phyloP scores from a whole-genome alignment of 495 filamentous ascomycete species.

The Aspergillus saccharolyticus region DNA sequence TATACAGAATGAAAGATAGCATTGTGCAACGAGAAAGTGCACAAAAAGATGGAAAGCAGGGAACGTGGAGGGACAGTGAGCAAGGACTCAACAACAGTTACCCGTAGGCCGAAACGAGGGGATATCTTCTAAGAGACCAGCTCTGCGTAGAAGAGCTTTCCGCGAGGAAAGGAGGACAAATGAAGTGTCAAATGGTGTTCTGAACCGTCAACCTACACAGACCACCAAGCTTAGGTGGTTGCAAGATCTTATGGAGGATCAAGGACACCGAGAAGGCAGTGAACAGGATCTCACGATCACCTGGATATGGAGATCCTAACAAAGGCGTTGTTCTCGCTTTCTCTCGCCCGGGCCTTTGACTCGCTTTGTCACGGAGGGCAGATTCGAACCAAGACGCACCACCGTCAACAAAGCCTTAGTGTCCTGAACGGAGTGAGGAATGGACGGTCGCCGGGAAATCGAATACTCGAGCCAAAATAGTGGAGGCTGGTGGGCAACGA shows the following conservation, averaged over 20 bases:
- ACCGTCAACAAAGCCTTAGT: not conserved
- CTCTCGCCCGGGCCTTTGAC: conserved; percentile 2
- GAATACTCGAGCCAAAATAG: not conserved
- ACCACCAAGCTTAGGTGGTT: not conserved
- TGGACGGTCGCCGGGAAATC: not conserved
- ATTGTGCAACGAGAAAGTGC: conserved; percentile 7
- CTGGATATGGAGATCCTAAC: conserved; percentile 1
- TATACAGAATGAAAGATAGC: conserved; percentile 12
- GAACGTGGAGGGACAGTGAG: not conserved
- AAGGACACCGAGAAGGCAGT: not conserved
- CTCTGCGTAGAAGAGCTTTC: conserved; percentile 14
- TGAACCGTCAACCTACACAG: conserved; percentile 1
- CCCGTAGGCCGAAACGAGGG: not conserved
- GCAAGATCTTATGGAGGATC: not conserved
- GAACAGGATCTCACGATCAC: not conserved
- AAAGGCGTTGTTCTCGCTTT: conserved; percentile 8
- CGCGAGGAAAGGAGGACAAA: conserved; percentile 5
- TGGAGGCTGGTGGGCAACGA: conserved; percentile 31
- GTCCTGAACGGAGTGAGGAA: not conserved
- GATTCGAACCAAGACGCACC: not conserved
- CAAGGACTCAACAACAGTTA: not conserved
- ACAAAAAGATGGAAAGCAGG: not conserved
- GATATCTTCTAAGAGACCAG: conserved; percentile 21
- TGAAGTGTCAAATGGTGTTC: not conserved
- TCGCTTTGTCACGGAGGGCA: not conserved